phyloP scores from a whole-genome alignment of 768 basidiomycete species.

The Kwoniella europaea region DNA sequence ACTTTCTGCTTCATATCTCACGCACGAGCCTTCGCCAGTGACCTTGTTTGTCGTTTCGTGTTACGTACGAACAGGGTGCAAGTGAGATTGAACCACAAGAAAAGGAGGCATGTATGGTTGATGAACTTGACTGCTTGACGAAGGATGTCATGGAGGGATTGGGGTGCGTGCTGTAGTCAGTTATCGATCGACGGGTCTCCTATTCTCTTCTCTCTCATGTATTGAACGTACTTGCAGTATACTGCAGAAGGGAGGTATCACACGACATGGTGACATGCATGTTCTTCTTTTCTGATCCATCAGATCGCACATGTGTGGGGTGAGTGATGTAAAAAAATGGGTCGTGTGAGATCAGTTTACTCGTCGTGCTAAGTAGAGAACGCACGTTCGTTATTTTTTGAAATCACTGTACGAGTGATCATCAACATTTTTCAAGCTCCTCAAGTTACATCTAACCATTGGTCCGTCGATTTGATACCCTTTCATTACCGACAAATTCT shows the following conservation, averaged over 20 bases:
- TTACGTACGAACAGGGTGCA: too few species aligned
- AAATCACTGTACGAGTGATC: too few species aligned
- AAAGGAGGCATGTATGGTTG: too few species aligned
- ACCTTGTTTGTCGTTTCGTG: too few species aligned
- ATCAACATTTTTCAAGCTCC: too few species aligned
- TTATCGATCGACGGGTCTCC: not conserved
- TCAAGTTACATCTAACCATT: too few species aligned
- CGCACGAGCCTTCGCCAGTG: not conserved
- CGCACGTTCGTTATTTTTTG: constrained; percentile 13
- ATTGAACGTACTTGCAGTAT: too few species aligned
- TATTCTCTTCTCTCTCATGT: too few species aligned
- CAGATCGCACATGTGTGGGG: constrained; percentile 3
- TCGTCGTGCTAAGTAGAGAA: not conserved
- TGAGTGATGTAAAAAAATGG: not conserved
- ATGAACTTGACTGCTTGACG: not conserved
- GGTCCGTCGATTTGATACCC: too few species aligned
- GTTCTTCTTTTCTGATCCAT: not conserved
- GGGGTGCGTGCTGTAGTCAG: not conserved
- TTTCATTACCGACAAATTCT: too few species aligned
- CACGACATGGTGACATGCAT: constrained; percentile 17
- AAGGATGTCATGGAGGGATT: not conserved
- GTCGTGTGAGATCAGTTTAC: constrained; percentile 7
- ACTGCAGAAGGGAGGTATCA: not conserved
- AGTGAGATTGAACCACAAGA: too few species aligned
- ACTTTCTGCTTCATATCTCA: not conserved